Evolutionary conservation across 148 eudicot genomes (phyloP).

Genomic region (Rhododendron mucronatum): DNA sequence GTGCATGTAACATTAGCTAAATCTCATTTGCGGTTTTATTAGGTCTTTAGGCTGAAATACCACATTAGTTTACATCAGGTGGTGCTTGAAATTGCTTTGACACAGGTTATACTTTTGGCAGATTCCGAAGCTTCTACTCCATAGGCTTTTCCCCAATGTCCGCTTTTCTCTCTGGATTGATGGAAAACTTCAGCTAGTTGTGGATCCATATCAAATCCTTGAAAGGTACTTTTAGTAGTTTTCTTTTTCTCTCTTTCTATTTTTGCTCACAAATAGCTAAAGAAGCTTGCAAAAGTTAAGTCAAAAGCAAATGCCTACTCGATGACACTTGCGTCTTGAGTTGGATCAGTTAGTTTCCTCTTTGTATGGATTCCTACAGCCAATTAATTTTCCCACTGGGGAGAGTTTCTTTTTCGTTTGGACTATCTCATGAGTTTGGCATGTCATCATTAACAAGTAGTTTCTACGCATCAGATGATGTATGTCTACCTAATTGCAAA

Average conservation of each 20-base stretch:
- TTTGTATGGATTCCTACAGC: background rate
- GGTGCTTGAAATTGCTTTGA: background rate
- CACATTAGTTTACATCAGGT: background rate
- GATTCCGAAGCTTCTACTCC: constrained; percentile 94
- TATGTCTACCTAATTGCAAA: background rate
- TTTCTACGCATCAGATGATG: background rate
- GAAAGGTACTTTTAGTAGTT: constrained; percentile 55
- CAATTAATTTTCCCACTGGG: too few relatives aligned
- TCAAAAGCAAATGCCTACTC: background rate
- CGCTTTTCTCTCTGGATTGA: constrained; percentile 97
- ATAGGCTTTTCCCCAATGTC: constrained; percentile 88
- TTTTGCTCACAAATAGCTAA: background rate
- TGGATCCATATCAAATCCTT: constrained; percentile 92
- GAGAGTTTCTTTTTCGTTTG: background rate
- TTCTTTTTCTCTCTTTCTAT: background rate
- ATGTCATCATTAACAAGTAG: background rate
- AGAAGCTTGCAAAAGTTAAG: background rate
- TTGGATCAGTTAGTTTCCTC: background rate
- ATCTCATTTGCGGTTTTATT: background rate
- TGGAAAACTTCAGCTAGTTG: constrained; percentile 96
- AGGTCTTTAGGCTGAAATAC: background rate
- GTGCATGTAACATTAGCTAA: background rate
- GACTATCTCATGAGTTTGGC: background rate
- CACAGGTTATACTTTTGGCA: constrained; percentile 23
- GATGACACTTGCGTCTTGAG: background rate